These are phyloP conservation scores for Cinnamomum micranthum DNA, from an alignment of 164 flowering plant genomes.

Conservation along the genomic window DNA sequence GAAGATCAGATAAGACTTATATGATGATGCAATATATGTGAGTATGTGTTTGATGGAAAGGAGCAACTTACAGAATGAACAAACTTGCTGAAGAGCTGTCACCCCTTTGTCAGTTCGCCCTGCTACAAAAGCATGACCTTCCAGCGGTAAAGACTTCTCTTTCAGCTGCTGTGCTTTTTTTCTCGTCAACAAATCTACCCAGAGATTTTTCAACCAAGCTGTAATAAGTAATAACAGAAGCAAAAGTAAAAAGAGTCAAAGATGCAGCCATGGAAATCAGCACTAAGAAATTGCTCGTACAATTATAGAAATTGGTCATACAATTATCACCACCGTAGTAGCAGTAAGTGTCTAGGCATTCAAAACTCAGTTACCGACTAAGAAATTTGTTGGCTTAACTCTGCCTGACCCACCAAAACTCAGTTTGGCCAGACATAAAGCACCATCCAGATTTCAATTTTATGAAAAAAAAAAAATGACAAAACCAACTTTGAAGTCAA, in stretches of 20 bases:
- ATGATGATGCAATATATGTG: too few species aligned
- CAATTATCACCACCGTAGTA: not conserved
- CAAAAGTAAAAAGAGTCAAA: not conserved
- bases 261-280: not conserved
- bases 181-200: conserved; percentile 84
- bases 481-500: not conserved
- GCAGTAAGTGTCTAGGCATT: not conserved
- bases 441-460: not conserved
- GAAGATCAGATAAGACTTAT: too few species aligned
- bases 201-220: conserved; percentile 68
- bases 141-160: conserved; percentile 68
- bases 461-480: too few species aligned
- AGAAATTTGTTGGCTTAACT: not conserved
- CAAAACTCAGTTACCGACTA: not conserved
- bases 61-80: conserved; percentile 70
- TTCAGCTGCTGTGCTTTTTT: conserved; percentile 60
- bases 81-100: conserved; percentile 85
- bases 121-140: conserved; percentile 70
- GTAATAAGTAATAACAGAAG: not conserved
- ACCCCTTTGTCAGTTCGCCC: conserved; percentile 99
- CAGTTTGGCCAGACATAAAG: too few species aligned
- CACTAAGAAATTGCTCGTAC: not conserved
- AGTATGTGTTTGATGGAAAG: not conserved
- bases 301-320: not conserved
- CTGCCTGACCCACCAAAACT: not conserved